A percentile compares a stretch with the other conserved stretches of the same genome.
Evolutionary conservation across 1,284 basidiomycete species (phyloP).

Genomic region (Heterobasidion occidentale): DNA sequence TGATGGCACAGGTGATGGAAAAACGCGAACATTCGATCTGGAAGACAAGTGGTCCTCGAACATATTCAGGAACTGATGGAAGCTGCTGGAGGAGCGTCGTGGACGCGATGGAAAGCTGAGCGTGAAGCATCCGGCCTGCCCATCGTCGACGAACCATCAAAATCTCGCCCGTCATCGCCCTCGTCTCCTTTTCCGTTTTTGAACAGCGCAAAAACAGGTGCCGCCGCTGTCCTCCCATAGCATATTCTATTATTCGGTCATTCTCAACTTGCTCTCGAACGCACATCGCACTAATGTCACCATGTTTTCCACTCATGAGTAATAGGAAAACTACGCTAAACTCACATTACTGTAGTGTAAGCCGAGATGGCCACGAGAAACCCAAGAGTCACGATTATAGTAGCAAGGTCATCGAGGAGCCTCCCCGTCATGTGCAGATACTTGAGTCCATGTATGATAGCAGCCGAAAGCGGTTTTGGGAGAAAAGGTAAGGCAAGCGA

Average conservation of each 20-base stretch:
- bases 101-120: slow-evolving; percentile 49
- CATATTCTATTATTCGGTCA: neutral
- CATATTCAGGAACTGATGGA: slow-evolving; percentile 65
- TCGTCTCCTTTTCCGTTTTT: slow-evolving; percentile 8
- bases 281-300: neutral
- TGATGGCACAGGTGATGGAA: slow-evolving; percentile 42
- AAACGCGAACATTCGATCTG: slow-evolving; percentile 39
- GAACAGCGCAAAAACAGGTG: slow-evolving; percentile 31
- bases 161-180: slow-evolving; percentile 5
- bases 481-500: slow-evolving; percentile 54
- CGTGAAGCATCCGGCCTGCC: slow-evolving; percentile 37
- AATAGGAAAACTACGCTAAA: neutral
- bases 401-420: slow-evolving; percentile 63
- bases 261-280: neutral
- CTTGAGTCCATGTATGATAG: slow-evolving; percentile 52
- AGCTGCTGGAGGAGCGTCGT: slow-evolving; percentile 47
- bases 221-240: slow-evolving; percentile 43
- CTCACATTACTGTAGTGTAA: neutral
- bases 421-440: slow-evolving; percentile 59
- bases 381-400: slow-evolving; percentile 44
- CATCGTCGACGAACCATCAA: slow-evolving; percentile 30
- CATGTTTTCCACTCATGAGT: neutral
- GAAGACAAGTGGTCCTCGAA: slow-evolving; percentile 58
- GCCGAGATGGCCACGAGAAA: slow-evolving; percentile 16
- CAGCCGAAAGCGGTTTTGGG: slow-evolving; percentile 52